Conservation (phyloP, 2,329 filamentous ascomycete species). For the Curvularia sp. region DNA sequence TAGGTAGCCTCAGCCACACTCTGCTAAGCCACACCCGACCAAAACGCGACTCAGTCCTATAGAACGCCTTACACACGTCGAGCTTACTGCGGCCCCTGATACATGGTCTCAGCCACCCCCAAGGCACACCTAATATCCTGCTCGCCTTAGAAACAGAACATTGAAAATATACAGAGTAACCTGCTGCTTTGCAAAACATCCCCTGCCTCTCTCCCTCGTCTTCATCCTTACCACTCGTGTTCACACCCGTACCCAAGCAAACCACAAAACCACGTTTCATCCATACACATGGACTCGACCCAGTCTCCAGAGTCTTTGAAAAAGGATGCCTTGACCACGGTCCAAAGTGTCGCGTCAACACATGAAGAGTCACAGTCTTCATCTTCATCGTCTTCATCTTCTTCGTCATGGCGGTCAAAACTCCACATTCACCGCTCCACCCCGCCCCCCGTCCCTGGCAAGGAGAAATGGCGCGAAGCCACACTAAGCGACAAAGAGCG, state of each 20-base stretch:
- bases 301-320: neutral
- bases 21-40: neutral
- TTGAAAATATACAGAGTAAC: neutral
- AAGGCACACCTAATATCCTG: neutral
- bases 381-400: neutral
- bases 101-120: neutral
- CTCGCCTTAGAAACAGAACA: neutral
- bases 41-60: neutral
- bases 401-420: constrained; percentile 21
- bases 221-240: neutral
- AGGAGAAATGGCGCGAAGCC: constrained; percentile 35
- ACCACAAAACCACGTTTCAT: too few species aligned
- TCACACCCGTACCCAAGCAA: neutral
- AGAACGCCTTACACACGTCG: constrained; percentile 2
- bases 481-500: constrained; percentile 33
- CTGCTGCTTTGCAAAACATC: neutral
- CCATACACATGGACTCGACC: neutral
- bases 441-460: constrained; percentile 14
- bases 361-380: neutral
- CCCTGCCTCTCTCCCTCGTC: neutral
- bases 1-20: neutral
- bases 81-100: neutral
- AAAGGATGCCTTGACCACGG: neutral
- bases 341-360: neutral
- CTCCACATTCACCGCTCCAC: constrained; percentile 11